Evolutionary conservation across 345 rosid genomes (phyloP).

Genomic region (Brassica cretica): DNA sequence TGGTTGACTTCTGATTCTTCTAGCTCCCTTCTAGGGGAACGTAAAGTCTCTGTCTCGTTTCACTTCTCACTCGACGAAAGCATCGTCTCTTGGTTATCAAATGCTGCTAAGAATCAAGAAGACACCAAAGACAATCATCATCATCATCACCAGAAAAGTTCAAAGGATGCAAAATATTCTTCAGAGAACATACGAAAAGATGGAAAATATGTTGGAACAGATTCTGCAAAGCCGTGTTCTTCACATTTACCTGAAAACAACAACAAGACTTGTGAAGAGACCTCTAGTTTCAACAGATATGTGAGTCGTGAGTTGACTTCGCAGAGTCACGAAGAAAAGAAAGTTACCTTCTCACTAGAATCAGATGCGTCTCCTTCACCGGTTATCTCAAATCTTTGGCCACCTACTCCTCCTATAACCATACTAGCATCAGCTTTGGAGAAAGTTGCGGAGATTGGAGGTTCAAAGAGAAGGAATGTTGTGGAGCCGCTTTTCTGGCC

Average conservation of each 20-base stretch:
- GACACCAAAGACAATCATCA: background rate
- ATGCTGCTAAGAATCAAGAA: background rate
- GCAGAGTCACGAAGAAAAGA: background rate
- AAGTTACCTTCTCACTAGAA: background rate
- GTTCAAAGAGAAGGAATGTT: background rate
- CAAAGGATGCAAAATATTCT: background rate
- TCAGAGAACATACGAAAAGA: background rate
- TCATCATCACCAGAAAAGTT: background rate
- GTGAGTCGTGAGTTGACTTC: background rate
- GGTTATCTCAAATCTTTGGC: background rate
- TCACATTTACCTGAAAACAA: background rate
- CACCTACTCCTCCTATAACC: background rate
- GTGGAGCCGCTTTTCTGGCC: background rate
- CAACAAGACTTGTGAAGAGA: background rate
- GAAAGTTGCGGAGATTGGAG: background rate
- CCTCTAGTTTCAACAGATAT: background rate
- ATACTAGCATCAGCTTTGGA: background rate
- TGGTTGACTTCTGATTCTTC: background rate
- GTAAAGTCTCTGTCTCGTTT: constrained; percentile 1
- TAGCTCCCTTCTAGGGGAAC: background rate
- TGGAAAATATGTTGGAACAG: background rate
- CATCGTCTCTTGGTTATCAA: background rate
- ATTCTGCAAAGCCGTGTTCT: background rate
- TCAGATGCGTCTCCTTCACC: background rate
- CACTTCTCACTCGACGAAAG: background rate